These are phyloP conservation scores for Talaromyces albobiverticillius DNA, from an alignment of 2,329 filamentous ascomycete species.

Conservation along the genomic window DNA sequence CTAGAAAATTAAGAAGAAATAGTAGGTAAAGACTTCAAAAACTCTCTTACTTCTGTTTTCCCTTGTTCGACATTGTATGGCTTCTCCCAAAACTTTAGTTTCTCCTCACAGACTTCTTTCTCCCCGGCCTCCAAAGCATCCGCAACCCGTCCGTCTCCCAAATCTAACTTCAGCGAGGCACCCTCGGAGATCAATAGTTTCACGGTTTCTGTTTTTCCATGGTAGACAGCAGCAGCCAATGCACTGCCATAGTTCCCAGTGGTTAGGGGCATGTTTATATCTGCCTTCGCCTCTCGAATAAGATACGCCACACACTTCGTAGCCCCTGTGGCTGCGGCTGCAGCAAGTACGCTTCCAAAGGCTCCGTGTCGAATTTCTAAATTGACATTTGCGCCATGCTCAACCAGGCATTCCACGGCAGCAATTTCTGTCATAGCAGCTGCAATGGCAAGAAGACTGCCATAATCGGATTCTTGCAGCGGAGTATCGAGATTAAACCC, in stretches of 20 bases:
- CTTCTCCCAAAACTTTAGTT: no score
- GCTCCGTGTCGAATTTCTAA: background rate
- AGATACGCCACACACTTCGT: slow-evolving; percentile 5
- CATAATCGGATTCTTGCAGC: background rate
- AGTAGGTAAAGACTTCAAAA: no score
- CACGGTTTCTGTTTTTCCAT: background rate
- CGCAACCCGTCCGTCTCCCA: no score
- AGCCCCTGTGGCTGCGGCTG: background rate
- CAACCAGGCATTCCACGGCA: background rate
- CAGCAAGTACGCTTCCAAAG: background rate
- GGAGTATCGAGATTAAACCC: no score
- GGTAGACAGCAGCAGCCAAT: background rate
- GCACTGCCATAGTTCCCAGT: background rate
- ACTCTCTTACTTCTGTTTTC: no score
- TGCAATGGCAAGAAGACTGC: background rate
- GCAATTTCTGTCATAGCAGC: background rate
- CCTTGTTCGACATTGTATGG: no score
- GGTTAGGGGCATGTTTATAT: background rate
- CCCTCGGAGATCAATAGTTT: no score
- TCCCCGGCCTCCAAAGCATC: no score
- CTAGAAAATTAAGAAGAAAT: no score
- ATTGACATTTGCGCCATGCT: background rate
- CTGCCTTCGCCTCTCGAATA: background rate
- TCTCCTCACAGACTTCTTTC: no score
- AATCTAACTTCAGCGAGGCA: no score